phyloP scores from a whole-genome alignment of 148 eudicot species.

The Hydrangea macrophylla region DNA sequence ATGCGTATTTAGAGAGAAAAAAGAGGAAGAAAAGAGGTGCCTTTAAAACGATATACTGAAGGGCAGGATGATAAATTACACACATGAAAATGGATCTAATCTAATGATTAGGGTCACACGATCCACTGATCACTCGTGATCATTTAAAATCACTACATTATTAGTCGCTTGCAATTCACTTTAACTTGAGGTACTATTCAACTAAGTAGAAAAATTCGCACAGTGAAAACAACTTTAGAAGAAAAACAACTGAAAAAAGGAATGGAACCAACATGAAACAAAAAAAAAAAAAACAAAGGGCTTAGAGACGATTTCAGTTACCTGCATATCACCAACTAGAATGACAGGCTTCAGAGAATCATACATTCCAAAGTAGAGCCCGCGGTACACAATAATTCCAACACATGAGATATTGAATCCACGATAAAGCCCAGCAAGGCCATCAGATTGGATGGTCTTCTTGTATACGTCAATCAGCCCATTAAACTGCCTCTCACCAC shows the following conservation, averaged over 20 bases:
- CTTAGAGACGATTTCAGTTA: conserved; percentile 11
- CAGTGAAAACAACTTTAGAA: background rate
- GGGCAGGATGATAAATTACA: too few species aligned
- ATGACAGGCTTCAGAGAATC: conserved; percentile 76
- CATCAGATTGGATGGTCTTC: conserved; percentile 67
- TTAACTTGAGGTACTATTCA: background rate
- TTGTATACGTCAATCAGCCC: conserved; percentile 80
- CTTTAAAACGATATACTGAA: too few species aligned
- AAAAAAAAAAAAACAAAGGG: background rate
- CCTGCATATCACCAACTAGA: conserved; percentile 59
- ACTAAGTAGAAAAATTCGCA: background rate
- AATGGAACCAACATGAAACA: background rate
- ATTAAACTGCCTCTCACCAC: conserved; percentile 69
- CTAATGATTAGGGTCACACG: too few species aligned
- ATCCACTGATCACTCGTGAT: too few species aligned
- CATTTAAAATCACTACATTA: background rate
- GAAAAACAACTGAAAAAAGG: background rate
- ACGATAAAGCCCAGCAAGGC: conserved; percentile 77
- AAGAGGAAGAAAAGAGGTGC: too few species aligned
- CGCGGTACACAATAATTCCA: conserved; percentile 78
- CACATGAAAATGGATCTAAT: too few species aligned
- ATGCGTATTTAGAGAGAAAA: background rate
- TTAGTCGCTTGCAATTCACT: background rate
- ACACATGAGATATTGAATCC: conserved; percentile 78
- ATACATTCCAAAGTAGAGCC: conserved; percentile 77